Evolutionary conservation across 805 yeast species (phyloP).

Genomic region (Myxozyma neglecta): DNA sequence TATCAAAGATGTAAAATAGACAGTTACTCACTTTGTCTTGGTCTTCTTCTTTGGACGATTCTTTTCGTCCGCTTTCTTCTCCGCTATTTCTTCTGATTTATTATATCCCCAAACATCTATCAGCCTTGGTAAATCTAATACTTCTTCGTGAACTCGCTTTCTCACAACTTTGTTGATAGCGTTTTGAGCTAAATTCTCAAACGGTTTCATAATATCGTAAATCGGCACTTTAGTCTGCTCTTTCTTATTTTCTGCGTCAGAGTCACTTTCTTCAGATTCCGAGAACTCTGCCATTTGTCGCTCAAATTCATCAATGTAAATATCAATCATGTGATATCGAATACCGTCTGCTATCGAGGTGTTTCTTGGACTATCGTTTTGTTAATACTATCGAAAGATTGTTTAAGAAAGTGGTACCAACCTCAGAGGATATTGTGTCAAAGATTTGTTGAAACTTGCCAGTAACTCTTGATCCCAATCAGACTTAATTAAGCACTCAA

Average conservation of each 20-base stretch:
- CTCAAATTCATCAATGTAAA: constrained; percentile 81
- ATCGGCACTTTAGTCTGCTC: constrained; percentile 52
- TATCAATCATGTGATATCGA: constrained; percentile 81
- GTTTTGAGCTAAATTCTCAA: constrained; percentile 51
- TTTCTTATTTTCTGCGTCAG: constrained; percentile 39
- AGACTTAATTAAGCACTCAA: constrained; percentile 54
- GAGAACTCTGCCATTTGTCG: constrained; percentile 54
- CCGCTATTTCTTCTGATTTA: neutral
- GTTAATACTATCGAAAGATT: neutral
- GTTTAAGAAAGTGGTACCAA: constrained; percentile 38
- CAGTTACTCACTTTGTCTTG: neutral
- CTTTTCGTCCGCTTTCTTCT: neutral
- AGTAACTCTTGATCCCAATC: constrained; percentile 58
- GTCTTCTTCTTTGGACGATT: constrained; percentile 7
- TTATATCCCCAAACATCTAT: constrained; percentile 57
- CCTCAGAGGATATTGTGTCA: constrained; percentile 39
- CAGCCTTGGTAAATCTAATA: constrained; percentile 64
- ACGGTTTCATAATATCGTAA: constrained; percentile 57
- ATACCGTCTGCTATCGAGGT: constrained; percentile 65
- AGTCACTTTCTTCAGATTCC: neutral
- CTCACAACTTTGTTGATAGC: constrained; percentile 62
- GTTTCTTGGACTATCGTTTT: constrained; percentile 11
- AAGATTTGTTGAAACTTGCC: constrained; percentile 47
- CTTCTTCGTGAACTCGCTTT: constrained; percentile 62
- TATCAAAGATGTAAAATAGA: neutral